Base-by-base conservation (phyloP, 192 early-diverging fungal species). In the Allomyces macrogynus region DNA sequence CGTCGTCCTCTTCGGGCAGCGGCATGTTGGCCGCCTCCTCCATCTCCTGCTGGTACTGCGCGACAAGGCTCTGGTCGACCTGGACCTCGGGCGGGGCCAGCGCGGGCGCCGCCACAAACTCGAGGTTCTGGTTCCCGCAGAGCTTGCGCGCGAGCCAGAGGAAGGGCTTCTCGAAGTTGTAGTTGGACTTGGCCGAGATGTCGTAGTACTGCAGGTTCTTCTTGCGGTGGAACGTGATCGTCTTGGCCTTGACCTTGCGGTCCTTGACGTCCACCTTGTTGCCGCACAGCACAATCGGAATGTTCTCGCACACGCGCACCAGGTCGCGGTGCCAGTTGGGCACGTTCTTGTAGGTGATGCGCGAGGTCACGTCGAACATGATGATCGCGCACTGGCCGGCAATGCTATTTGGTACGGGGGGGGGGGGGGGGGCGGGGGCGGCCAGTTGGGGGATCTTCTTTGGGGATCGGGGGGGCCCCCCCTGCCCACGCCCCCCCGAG, bases 261-360 rank as follows among this genome's bases (percentile, higher is more conserved):
- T 99, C 96, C 88, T 99, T 99, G 80, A 99, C 91, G 77, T 99
- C 96, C 65, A 99, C 94, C 82, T 99, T 99, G 88, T 99, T 99
- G 74, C 96, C 96, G 84, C 90, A 93, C 63, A 99, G 89, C 69
- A 99, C 96, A 75, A 99, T 99, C 25, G 96, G 96, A 75, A 99
- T 92, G 84, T 94, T 97, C 77, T 99, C 96, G 81, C 96, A n/a
- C n/a, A n/a, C n/a, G n/a, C n/a, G n/a, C n/a, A n/a, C n/a, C n/a
- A n/a, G n/a, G n/a, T n/a, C n/a, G 77, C 96, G 87, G 77, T 99
- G 96, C 96, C 96, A 99, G 87, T 97, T 99, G 75, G 96, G 96
- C 22, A 99, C 96, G 83, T 93, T 99, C 86, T 97, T 99, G 83
- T 99, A 99, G 69, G 96, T 99, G 70, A 99, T 99, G 68, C 96